Evolutionary conservation across 352 stramenopile genomes (phyloP), one percentile per base, ranked within the genome.

Genomic region (Blastocystis sp.): DNA sequence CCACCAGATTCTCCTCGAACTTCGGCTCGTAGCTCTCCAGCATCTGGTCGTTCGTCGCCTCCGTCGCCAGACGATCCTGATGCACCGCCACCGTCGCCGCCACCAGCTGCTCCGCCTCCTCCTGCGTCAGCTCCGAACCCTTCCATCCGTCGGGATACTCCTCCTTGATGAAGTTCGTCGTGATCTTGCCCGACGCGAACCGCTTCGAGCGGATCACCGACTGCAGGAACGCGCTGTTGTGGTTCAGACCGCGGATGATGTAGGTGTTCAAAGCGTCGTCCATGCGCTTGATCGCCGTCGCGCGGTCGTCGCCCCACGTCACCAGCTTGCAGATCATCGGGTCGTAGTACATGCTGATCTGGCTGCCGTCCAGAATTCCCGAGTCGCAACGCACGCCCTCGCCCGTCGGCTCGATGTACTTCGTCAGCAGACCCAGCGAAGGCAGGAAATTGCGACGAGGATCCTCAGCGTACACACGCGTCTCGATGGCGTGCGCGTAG

Each of bases 241-340:
- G 94, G 54, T 90, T 90, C 2, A 97, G 91, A 16, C 95, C 95
- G 57, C 92, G 89, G 71, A 98, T 96, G 6, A 97, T 90, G 87
- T 98, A 98, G 84, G 93, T 88, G 87, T 97, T 92, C 9, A 98
- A 88, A 32, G 94, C 95, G 4, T 88, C 87, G 44, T 92, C 90
- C 87, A 97, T 92, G 38, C 89, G 88, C 4, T 91, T 89, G 49
- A 98, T 90, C 9, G 93, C 92, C 81, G 95, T 89, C 0, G 88
- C 14, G 24, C 95, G 90, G 49, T 91, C 89, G 44, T 92, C 88
- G 69, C 91, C 92, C 87, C 93, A 89, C 34, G 92, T 93, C 84
- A 97, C 94, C 44, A 97, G 90, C 88, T 97, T 98, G 40, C 91
- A 96, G 86, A 98, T 95, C 91, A 98, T 97, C 0, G 94, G 94